phyloP scores from a whole-genome alignment of 352 stramenopile genomes.

The Phytophthora tubulina region DNA sequence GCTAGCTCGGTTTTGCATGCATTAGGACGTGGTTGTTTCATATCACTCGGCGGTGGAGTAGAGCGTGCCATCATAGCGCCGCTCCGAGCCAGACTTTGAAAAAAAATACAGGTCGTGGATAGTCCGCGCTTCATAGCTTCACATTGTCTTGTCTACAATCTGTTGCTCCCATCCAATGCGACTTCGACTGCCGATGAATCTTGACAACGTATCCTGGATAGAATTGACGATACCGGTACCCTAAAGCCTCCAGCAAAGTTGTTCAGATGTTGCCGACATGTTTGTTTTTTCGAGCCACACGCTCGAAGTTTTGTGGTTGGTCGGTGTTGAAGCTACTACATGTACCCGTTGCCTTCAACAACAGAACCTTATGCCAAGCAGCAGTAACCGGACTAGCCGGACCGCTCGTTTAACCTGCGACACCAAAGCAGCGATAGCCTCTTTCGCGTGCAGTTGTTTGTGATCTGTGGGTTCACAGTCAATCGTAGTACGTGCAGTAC shows the following conservation, averaged over 20 bases:
- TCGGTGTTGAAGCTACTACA: neutral
- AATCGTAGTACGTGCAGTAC: too few relatives aligned
- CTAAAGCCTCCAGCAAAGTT: too few relatives aligned
- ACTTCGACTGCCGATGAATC: too few relatives aligned
- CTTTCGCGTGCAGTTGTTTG: constrained; percentile 20
- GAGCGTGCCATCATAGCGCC: constrained; percentile 15
- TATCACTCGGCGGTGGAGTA: constrained; percentile 28
- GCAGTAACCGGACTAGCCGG: neutral
- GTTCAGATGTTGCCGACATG: neutral
- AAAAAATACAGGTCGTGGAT: constrained; percentile 44
- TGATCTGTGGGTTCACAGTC: constrained; percentile 1
- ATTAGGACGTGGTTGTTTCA: constrained; percentile 45
- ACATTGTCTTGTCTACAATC: neutral
- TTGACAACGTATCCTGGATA: too few relatives aligned
- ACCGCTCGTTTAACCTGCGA: neutral
- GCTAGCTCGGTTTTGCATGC: constrained; percentile 43
- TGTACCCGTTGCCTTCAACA: neutral
- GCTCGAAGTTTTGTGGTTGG: neutral
- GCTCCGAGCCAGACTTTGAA: constrained; percentile 34
- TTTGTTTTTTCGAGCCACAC: neutral
- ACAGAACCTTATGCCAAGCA: neutral
- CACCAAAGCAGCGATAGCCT: constrained; percentile 24
- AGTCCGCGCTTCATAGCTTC: constrained; percentile 20
- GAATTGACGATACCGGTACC: too few relatives aligned
- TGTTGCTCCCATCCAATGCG: neutral